Base-by-base conservation (phyloP, 257 asterid species). In the Solanum tarijense region DNA sequence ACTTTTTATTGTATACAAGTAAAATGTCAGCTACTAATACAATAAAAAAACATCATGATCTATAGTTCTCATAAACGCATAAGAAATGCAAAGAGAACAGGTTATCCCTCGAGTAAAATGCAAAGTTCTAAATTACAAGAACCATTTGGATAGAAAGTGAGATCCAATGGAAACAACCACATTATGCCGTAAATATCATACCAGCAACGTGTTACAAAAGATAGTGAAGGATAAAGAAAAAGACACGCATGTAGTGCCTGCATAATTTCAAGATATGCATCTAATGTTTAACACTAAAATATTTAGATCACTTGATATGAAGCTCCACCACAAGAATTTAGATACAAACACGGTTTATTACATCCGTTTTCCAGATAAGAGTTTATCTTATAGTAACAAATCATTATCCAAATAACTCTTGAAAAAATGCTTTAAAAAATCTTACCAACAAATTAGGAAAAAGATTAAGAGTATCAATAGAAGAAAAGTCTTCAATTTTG, bases 361-460 rank as follows among this genome's bases (percentile, higher is more conserved):
- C 85, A 79, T 27, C 3, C 8, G 18, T 25, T 78, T 78, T 78
- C 84, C 62, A 41, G 84, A 79, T 14, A 78, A 39, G 36, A 43
- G 66, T 27, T 39, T 43, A 41, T 5, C 41, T 65, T 81, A 29
- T 81, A 48, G 34, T 81, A 48, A 46, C 43, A 48, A 46, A 81
- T 81, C 43, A 48, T n/a, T 73, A 52, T 72, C 71, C 32, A 73
- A 74, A 21, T 32, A 43, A 48, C 34, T 73, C 83, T n/a, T 34
- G 29, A 16, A 25, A 65, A 29, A 12, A 71, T 75, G 52, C 83
- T 41, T 13, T 8, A 83, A 86, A 86, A 38, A 82, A 20, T 90
- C 98, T 94, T 91, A 96, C 99, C 92, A 58, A 84, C 95, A 96
- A 94, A 86, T 88, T 92, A 25, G 98, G 98, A 88, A 96, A 97